These are phyloP conservation scores for Xylaria sp. DNA, from an alignment of 2,329 filamentous ascomycete species.

Conservation along the genomic window DNA sequence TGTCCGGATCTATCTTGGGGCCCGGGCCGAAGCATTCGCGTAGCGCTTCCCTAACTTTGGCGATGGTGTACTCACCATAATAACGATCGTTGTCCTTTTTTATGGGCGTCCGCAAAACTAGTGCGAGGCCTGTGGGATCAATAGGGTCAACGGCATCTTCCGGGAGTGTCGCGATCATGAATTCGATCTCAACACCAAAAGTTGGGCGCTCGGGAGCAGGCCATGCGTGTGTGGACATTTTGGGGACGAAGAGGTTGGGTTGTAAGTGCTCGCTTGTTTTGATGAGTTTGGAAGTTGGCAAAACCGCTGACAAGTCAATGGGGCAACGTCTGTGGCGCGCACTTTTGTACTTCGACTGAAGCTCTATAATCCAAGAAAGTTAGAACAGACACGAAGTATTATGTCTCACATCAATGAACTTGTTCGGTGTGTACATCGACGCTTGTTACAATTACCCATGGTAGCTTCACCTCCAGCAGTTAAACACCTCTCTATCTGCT, in stretches of 20 bases:
- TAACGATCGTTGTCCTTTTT: not conserved
- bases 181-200: slow-evolving; percentile 27
- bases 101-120: slow-evolving; percentile 11
- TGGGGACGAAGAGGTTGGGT: no score
- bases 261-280: not conserved
- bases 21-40: not conserved
- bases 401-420: not conserved
- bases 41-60: not conserved
- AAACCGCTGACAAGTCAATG: not conserved
- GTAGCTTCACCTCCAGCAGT: no score
- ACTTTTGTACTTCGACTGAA: not conserved
- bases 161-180: not conserved
- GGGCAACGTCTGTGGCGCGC: not conserved
- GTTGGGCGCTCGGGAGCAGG: slow-evolving; percentile 3
- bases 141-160: not conserved
- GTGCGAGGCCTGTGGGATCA: slow-evolving; percentile 5
- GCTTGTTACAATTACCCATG: not conserved
- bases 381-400: not conserved
- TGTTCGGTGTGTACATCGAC: not conserved
- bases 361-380: not conserved
- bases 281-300: not conserved
- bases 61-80: not conserved
- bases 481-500: not conserved
- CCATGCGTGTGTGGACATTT: not conserved
- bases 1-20: not conserved